Evolutionary conservation across 2,329 filamentous ascomycete genomes (phyloP).

Genomic region (Nemania sp.): DNA sequence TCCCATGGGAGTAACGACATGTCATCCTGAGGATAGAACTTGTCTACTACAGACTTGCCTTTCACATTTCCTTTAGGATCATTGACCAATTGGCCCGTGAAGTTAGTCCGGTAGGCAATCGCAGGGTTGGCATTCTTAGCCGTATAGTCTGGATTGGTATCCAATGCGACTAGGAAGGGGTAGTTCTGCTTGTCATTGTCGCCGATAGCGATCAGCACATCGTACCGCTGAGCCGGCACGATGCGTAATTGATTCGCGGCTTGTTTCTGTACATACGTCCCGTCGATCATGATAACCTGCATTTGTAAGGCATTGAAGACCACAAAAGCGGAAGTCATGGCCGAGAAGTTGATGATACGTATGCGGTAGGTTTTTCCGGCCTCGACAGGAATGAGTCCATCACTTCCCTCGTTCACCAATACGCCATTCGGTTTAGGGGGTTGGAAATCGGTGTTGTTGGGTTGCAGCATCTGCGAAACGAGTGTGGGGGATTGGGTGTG

Average conservation of each 20-base stretch:
- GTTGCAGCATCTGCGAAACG: constrained; percentile 55
- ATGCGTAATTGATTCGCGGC: constrained; percentile 56
- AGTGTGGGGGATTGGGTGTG: constrained; percentile 55
- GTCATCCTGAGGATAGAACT: constrained; percentile 71
- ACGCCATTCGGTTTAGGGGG: constrained; percentile 58
- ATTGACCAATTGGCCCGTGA: constrained; percentile 59
- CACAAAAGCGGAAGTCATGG: constrained; percentile 58
- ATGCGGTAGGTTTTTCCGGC: constrained; percentile 61
- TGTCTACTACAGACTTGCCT: constrained; percentile 49
- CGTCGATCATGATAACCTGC: constrained; percentile 60
- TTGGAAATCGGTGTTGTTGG: constrained; percentile 54
- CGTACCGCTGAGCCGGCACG: constrained; percentile 60
- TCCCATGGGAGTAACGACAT: constrained; percentile 69
- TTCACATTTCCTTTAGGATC: constrained; percentile 48
- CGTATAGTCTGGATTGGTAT: constrained; percentile 58
- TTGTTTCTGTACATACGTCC: constrained; percentile 54
- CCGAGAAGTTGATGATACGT: constrained; percentile 60
- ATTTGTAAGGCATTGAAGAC: constrained; percentile 60
- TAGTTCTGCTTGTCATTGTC: constrained; percentile 56
- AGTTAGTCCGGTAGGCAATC: constrained; percentile 51
- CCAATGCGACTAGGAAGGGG: constrained; percentile 58
- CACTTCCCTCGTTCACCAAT: constrained; percentile 58
- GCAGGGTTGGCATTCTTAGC: constrained; percentile 41
- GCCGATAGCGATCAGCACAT: constrained; percentile 59
- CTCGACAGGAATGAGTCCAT: constrained; percentile 53